phyloP scores from a whole-genome alignment of 1,284 basidiomycete species.

The Takashimella koratensis region DNA sequence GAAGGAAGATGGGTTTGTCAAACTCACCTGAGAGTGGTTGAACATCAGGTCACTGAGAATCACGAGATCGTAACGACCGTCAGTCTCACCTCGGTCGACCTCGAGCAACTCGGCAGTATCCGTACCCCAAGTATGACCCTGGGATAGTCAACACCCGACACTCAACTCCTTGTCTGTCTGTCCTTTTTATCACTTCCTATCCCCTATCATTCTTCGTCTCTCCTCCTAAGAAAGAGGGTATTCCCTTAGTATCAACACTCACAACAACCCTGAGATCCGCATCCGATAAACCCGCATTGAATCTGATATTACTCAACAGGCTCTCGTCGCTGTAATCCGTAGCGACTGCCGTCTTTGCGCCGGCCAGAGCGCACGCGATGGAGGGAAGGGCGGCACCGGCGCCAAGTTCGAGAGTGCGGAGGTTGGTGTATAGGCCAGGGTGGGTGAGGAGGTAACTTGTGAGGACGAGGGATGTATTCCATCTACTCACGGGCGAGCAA shows the following conservation, averaged over 20 bases:
- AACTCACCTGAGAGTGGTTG: constrained; percentile 46
- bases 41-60: constrained; percentile 78
- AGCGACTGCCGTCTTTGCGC: constrained; percentile 60
- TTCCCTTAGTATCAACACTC: background rate
- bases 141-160: background rate
- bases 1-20: background rate
- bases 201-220: too few species aligned
- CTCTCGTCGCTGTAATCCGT: constrained; percentile 88
- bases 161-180: background rate
- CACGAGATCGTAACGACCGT: constrained; percentile 66
- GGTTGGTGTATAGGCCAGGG: constrained; percentile 39
- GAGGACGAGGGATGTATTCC: constrained; percentile 77
- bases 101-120: constrained; percentile 58
- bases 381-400: constrained; percentile 88
- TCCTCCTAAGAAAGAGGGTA: too few species aligned
- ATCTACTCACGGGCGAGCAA: constrained; percentile 55
- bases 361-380: constrained; percentile 66
- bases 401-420: constrained; percentile 77
- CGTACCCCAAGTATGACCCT: constrained; percentile 93
- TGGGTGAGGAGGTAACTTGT: constrained; percentile 65
- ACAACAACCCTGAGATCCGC: constrained; percentile 12
- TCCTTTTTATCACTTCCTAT: too few species aligned
- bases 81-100: constrained; percentile 1
- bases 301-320: constrained; percentile 71
- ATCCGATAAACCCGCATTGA: constrained; percentile 58